These are phyloP conservation scores for Coemansia sp. DNA, from an alignment of 192 early-diverging fungal genomes.

Conservation along the genomic window DNA sequence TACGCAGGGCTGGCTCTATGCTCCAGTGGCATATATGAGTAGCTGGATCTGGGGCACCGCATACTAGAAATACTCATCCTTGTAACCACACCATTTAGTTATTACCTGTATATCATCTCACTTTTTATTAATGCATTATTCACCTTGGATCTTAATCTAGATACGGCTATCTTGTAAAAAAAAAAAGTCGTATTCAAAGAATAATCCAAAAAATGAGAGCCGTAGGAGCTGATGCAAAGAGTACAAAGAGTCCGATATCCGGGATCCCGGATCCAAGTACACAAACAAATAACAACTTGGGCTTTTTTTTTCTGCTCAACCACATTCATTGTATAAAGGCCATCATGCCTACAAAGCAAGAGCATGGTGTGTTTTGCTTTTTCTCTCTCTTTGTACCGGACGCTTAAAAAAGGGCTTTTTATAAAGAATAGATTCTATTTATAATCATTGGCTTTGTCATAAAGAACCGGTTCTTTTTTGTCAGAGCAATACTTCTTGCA, in stretches of 20 bases:
- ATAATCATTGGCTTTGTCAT: not conserved
- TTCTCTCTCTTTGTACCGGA: not conserved
- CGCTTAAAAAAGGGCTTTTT: not conserved
- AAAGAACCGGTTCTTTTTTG: not conserved
- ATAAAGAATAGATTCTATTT: constrained; percentile 7
- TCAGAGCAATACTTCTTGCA: constrained; percentile 5
- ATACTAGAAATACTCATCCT: not conserved
- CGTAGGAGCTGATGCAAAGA: not conserved
- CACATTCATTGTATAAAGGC: not conserved
- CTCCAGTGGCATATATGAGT: constrained; percentile 6
- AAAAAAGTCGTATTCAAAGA: too few relatives aligned
- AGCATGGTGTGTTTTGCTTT: not conserved
- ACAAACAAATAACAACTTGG: not conserved
- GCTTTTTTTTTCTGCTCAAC: not conserved
- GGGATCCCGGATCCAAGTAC: not conserved
- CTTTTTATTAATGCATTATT: not conserved
- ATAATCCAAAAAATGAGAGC: not conserved
- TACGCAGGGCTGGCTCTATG: constrained; percentile 6
- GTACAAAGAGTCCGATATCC: not conserved
- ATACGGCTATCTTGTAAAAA: not conserved
- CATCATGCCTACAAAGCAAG: not conserved
- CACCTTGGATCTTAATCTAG: not conserved
- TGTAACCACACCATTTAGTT: not conserved
- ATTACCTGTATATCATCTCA: not conserved
- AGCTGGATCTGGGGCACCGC: constrained; percentile 16